A percentile compares a stretch with the other conserved stretches of the same genome.
Evolutionary conservation across 148 eudicot species (phyloP).

Genomic region (Beta vulgaris): DNA sequence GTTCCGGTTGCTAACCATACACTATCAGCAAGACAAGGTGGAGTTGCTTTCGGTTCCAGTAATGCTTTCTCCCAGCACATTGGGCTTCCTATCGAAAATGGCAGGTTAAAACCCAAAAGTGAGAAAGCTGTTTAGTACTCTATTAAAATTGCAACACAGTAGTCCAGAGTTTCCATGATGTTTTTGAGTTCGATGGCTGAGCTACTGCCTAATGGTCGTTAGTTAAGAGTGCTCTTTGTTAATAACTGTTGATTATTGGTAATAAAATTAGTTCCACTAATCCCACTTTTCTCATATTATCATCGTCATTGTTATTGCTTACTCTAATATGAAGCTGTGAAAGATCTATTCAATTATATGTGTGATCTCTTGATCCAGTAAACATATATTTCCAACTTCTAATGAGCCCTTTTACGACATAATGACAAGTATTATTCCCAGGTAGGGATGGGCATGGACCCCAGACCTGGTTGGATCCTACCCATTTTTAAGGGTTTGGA

Average conservation of each 20-base stretch:
- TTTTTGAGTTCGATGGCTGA: neutral
- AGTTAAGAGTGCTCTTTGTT: slow-evolving; percentile 3
- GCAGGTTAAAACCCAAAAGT: slow-evolving; percentile 23
- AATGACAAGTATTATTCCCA: too few relatives aligned
- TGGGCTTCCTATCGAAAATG: slow-evolving; percentile 18
- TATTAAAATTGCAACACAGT: neutral
- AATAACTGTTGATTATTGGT: slow-evolving; percentile 3
- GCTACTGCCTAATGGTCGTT: neutral
- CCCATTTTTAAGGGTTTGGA: too few relatives aligned
- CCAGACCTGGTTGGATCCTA: too few relatives aligned
- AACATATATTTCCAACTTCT: too few relatives aligned
- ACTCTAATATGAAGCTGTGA: too few relatives aligned
- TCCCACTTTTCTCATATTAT: neutral
- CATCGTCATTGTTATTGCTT: too few relatives aligned
- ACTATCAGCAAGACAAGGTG: slow-evolving; percentile 14
- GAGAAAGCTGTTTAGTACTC: slow-evolving; percentile 22
- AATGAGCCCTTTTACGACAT: too few relatives aligned
- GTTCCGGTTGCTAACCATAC: slow-evolving; percentile 20
- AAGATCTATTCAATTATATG: too few relatives aligned
- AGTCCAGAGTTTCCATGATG: neutral
- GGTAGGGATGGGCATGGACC: too few relatives aligned
- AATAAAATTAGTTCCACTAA: slow-evolving; percentile 19
- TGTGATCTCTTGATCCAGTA: too few relatives aligned
- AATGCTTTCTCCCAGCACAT: slow-evolving; percentile 19
- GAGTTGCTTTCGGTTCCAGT: slow-evolving; percentile 15